phyloP scores from a whole-genome alignment of 345 rosid species.

The Microcos paniculata region DNA sequence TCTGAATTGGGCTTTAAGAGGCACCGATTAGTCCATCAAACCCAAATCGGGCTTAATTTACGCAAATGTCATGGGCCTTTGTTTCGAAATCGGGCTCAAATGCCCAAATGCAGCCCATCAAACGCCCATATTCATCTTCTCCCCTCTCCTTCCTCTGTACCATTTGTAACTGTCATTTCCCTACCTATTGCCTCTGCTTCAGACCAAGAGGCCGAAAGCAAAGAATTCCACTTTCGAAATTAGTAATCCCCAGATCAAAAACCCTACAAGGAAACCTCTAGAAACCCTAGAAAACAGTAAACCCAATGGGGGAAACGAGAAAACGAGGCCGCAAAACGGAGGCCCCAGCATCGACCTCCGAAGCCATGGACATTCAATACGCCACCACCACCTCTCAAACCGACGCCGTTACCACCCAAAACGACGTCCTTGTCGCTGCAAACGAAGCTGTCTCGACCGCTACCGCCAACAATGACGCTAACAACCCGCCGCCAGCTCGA shows the following conservation, averaged over 20 bases:
- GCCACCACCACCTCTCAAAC: slow-evolving; percentile 12
- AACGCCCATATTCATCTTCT: not conserved
- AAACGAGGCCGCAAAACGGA: slow-evolving; percentile 46
- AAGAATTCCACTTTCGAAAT: not conserved
- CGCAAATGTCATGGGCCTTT: too few relatives aligned
- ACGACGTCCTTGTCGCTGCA: slow-evolving; percentile 24
- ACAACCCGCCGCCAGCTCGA: slow-evolving; percentile 35
- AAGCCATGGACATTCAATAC: slow-evolving; percentile 36
- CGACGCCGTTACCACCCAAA: slow-evolving; percentile 20
- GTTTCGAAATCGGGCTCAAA: too few relatives aligned
- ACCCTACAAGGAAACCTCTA: not conserved
- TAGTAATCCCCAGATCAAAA: not conserved
- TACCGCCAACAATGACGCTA: slow-evolving; percentile 24
- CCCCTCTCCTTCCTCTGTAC: not conserved
- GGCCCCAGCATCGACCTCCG: slow-evolving; percentile 17
- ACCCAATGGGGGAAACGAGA: slow-evolving; percentile 36
- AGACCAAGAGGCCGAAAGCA: not conserved
- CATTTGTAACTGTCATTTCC: not conserved
- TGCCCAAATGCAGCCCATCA: not conserved
- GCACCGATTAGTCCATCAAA: too few relatives aligned
- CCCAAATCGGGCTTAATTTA: too few relatives aligned
- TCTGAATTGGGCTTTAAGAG: too few relatives aligned
- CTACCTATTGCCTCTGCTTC: not conserved
- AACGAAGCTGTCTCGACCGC: slow-evolving; percentile 29
- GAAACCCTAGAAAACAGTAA: not conserved